Base-by-base conservation (phyloP, 2,329 filamentous ascomycete genomes). In the Orbilia brochopaga region DNA sequence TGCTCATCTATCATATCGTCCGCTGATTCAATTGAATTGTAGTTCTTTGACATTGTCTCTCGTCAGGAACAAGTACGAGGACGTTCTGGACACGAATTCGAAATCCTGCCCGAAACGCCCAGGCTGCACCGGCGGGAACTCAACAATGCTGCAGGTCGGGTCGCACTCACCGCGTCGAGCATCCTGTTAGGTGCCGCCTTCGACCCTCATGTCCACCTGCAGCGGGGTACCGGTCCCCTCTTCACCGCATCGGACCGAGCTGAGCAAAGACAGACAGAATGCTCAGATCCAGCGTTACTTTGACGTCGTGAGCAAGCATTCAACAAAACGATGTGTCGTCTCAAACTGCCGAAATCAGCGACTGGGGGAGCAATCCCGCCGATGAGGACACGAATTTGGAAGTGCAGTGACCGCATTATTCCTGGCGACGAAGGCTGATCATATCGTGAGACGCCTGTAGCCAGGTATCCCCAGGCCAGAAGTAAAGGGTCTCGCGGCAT, bases 301-400 rank as follows among this genome's bases (percentile, higher is more conserved):
- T 52, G 40, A 56, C 42, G 40, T 50, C 53, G 40, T 48, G 51
- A 46, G 42, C 50, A 42, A 51, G 46, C 40, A 19, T 46, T 62
- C 51, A 56, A 56, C 64, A 44, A 57, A 59, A 58, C 27, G 46
- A 51, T 13, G 17, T 40, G 23, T 64, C 66, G 66, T 70, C 42
- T 70, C 59, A 60, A 70, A 40, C 54, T 64, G 50, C 66, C 66
- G 59, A 46, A 70, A 70, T 59, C 48, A 70, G 66, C 54, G 53
- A 19, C 53, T 54, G 58, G 7, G 55, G 30, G 55, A 57, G 35
- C 59, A 52, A 44, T 40, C 37, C 10, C 42, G 30, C 11, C 10
- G 6, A 13, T 7, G 17, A 15, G 37, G 37, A 15, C 15, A 15
- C 37, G 37, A 15, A 42, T 15, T 15, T 37, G 37, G 37, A 15